Evolutionary conservation across 495 filamentous ascomycete genomes (phyloP).

Genomic region (Aspergillus steynii): DNA sequence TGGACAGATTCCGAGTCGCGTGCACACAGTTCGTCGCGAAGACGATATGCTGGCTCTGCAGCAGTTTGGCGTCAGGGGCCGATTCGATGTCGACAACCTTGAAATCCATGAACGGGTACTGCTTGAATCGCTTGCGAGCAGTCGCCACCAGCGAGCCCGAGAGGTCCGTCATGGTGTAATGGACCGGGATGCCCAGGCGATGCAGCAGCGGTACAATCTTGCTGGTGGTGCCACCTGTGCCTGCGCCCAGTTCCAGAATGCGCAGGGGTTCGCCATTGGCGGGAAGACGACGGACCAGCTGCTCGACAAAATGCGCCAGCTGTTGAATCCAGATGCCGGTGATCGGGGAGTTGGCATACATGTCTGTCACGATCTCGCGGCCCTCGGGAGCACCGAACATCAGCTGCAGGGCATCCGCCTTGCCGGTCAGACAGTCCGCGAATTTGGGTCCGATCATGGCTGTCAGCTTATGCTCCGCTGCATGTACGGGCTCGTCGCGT

Average conservation of each 20-base stretch:
- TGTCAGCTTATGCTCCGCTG: constrained; percentile 26
- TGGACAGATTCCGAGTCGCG: constrained; percentile 37
- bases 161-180: constrained; percentile 50
- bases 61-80: constrained; percentile 26
- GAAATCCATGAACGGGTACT: constrained; percentile 45
- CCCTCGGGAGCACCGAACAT: constrained; percentile 48
- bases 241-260: constrained; percentile 46
- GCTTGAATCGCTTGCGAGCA: constrained; percentile 30
- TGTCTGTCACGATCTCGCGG: constrained; percentile 38
- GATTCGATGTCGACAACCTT: constrained; percentile 42
- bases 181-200: constrained; percentile 31
- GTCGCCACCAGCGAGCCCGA: constrained; percentile 39
- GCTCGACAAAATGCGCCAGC: constrained; percentile 39
- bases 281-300: constrained; percentile 25
- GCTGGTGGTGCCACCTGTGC: constrained; percentile 42
- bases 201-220: constrained; percentile 32
- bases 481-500: too few relatives aligned
- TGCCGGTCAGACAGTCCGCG: constrained; percentile 40
- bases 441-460: constrained; percentile 39
- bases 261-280: constrained; percentile 20
- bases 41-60: constrained; percentile 38
- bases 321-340: constrained; percentile 35
- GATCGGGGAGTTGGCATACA: constrained; percentile 43
- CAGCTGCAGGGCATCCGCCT: constrained; percentile 42
- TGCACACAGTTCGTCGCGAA: constrained; percentile 48